Base-by-base conservation (phyloP, 2,329 filamentous ascomycete species). In the Furcasterigmium sp. region DNA sequence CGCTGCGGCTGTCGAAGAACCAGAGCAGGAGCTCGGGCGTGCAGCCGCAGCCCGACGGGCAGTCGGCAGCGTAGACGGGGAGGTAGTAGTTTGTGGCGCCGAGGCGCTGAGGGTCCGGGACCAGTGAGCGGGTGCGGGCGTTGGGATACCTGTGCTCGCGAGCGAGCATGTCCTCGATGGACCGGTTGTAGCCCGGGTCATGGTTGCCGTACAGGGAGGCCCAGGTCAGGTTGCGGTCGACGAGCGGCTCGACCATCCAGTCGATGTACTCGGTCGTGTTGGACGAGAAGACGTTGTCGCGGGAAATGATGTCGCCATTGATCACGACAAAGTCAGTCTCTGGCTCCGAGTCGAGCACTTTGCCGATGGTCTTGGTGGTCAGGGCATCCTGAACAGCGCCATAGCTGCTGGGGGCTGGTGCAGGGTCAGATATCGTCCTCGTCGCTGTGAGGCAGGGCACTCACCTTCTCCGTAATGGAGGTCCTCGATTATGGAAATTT, bases 121-220 rank as follows among this genome's bases (percentile, higher is more conserved):
- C 64, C 70, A 73, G 73, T 28, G 53, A 58, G 6, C 50, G 45
- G 2, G 70, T 73, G 1, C 60, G 62, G 3, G 64, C 55, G 39
- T 69, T 67, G 3, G 55, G 54, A 55, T 61, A 70, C 4, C 41
- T 47, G 2, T 55, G 55, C 52, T 74, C 70, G 3, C 68, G 64
- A n/a, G 54, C 58, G 3, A 72, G 56, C n/a, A 74, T 68, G 3
- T 54, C 48, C 23, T 56, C 53, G 15, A 71, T 70, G 0, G 73
- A 75, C 8, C 84, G 60, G 48, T 84, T 83, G 54, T 67, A 75
- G 28, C 76, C 63, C 37, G 73, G 72, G 50, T 88, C 84, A 52
- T 88, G 84, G 45, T 87, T 87, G 1, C 84, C 84, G 48, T 87
- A 87, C 0, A 82, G 82, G 1, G 78, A 81, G 2, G 82, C 82